phyloP scores from a whole-genome alignment of 1,284 basidiomycete genomes.

The Marasmius oreades region DNA sequence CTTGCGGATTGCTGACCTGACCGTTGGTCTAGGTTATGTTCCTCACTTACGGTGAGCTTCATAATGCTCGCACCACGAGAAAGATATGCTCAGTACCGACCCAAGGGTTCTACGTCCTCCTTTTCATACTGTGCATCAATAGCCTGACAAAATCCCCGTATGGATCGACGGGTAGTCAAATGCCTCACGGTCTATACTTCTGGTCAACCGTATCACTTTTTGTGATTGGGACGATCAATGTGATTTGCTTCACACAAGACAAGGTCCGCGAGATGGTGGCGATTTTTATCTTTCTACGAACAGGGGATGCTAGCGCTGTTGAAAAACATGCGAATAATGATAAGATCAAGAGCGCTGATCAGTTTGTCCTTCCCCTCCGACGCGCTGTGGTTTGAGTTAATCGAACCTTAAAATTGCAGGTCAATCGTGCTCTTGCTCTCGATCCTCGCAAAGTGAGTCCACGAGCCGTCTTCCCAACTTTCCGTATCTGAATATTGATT shows the following conservation, averaged over 20 bases:
- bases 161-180: not conserved
- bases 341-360: not conserved
- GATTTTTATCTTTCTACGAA: not conserved
- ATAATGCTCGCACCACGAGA: not conserved
- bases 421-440: not conserved
- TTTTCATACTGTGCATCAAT: not conserved
- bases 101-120: not conserved
- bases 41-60: not conserved
- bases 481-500: not conserved
- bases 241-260: not conserved
- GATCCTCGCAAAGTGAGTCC: not conserved
- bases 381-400: not conserved
- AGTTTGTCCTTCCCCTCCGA: not conserved
- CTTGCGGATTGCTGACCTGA: not conserved
- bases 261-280: not conserved
- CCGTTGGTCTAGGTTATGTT: not conserved
- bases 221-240: not conserved
- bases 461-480: not conserved
- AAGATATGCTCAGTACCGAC: not conserved
- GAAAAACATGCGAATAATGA: not conserved
- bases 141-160: not conserved
- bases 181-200: not conserved
- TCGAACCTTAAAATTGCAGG: too few relatives aligned
- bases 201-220: not conserved
- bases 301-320: not conserved